Evolutionary conservation across 768 basidiomycete species (phyloP).

Genomic region (Terana coerulea): DNA sequence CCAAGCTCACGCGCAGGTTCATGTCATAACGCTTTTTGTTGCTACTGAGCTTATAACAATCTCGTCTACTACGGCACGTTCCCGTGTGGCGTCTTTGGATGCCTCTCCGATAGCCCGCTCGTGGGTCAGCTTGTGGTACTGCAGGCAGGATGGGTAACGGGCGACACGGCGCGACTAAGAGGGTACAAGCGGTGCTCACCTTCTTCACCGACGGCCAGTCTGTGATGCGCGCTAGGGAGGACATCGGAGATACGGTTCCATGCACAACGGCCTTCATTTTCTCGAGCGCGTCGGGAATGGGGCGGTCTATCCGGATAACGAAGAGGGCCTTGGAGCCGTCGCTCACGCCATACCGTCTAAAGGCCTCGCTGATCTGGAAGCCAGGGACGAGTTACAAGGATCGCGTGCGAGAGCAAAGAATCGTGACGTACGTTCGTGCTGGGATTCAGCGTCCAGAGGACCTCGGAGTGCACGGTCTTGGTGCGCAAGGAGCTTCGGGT

Average conservation of each 20-base stretch:
- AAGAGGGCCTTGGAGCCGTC: constrained; percentile 60
- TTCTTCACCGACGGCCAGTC: constrained; percentile 77
- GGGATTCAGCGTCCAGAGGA: constrained; percentile 84
- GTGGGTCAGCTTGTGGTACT: constrained; percentile 70
- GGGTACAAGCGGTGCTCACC: constrained; percentile 37
- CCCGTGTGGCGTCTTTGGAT: constrained; percentile 31
- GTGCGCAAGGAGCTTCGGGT: constrained; percentile 62
- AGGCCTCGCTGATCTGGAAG: constrained; percentile 81
- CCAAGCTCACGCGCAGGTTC: too few species aligned
- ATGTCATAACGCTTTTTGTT: constrained; percentile 63
- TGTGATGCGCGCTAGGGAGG: constrained; percentile 41
- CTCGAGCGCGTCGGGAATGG: constrained; percentile 37
- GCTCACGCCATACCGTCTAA: constrained; percentile 82
- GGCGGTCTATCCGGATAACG: constrained; percentile 61
- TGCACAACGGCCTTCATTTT: constrained; percentile 55
- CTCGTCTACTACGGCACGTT: constrained; percentile 47
- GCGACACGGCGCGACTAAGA: neutral
- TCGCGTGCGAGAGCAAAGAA: neutral
- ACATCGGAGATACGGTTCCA: constrained; percentile 51
- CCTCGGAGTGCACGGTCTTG: constrained; percentile 87
- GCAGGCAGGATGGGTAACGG: constrained; percentile 8
- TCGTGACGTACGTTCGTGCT: constrained; percentile 67
- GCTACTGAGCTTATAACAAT: constrained; percentile 78
- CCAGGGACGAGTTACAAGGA: neutral
- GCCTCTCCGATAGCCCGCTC: constrained; percentile 41